A percentile compares a stretch with the other conserved stretches of the same genome.
Conservation (phyloP, 73 alveolate species). For the Stentor coeruleus region DNA sequence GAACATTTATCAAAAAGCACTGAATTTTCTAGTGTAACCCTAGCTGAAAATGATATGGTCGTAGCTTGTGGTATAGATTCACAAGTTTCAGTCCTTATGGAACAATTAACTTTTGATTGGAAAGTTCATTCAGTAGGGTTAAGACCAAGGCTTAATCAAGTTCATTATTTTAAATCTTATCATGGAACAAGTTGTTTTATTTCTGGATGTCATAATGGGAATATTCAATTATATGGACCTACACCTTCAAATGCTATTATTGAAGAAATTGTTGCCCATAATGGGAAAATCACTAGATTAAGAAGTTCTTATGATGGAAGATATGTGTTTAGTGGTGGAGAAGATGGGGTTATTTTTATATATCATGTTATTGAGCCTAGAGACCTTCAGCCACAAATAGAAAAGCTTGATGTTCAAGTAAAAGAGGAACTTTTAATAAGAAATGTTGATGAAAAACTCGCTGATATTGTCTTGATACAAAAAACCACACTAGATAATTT, state of each 20-base stretch:
- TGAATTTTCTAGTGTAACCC: neutral
- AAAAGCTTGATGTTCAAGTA: slow-evolving; percentile 34
- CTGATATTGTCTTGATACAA: slow-evolving; percentile 78
- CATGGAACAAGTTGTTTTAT: slow-evolving; percentile 46
- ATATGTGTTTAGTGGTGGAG: slow-evolving; percentile 77
- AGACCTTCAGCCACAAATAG: slow-evolving; percentile 42
- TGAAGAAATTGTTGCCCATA: slow-evolving; percentile 63
- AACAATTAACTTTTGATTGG: neutral
- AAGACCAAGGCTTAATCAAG: slow-evolving; percentile 8
- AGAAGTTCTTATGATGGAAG: slow-evolving; percentile 79
- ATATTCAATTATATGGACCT: slow-evolving; percentile 40
- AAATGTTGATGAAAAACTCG: slow-evolving; percentile 74
- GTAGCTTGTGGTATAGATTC: slow-evolving; percentile 20
- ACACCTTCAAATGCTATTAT: slow-evolving; percentile 42
- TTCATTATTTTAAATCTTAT: slow-evolving; percentile 51
- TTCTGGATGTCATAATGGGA: slow-evolving; percentile 64
- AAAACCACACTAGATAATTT: slow-evolving; percentile 68
- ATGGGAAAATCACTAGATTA: slow-evolving; percentile 69
- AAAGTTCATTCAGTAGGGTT: neutral
- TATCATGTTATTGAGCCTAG: slow-evolving; percentile 56
- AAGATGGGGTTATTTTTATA: slow-evolving; percentile 79
- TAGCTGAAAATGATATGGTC: neutral
- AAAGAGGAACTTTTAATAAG: slow-evolving; percentile 43
- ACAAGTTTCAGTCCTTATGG: neutral
- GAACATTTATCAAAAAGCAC: slow-evolving; percentile 20